Conservation (phyloP, 331 rosid species). For the Acacia pycnantha region DNA sequence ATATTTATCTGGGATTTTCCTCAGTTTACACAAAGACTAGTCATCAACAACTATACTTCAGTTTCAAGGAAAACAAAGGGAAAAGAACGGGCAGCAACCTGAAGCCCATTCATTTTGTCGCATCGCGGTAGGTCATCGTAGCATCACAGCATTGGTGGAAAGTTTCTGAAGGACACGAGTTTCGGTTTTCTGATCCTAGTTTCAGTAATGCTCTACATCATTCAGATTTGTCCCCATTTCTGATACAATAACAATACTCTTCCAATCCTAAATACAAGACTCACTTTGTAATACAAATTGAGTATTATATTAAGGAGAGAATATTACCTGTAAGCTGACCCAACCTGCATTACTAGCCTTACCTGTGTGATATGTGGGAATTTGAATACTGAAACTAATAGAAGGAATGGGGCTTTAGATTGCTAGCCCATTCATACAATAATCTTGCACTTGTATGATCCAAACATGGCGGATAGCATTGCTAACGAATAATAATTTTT, state of each 20-base stretch:
- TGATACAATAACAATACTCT: too few species aligned
- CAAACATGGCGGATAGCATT: neutral
- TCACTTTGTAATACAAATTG: too few species aligned
- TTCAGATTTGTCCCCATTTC: neutral
- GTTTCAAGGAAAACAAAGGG: neutral
- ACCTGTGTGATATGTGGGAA: neutral
- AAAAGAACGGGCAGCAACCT: neutral
- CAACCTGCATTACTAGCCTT: too few species aligned
- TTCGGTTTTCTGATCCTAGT: neutral
- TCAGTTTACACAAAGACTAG: neutral
- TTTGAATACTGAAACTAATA: neutral
- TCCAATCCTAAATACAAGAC: too few species aligned
- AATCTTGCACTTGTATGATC: neutral
- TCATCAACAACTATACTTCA: neutral
- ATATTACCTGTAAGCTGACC: neutral
- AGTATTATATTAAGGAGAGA: too few species aligned
- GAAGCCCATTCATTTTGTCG: neutral
- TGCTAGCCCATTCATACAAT: neutral
- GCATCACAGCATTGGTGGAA: neutral
- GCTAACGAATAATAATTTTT: conserved; percentile 1
- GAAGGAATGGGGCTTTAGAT: neutral
- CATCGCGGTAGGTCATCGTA: neutral
- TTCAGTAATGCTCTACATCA: neutral
- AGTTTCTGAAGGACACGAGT: neutral
- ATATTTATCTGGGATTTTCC: too few species aligned